phyloP scores from a whole-genome alignment of 805 yeast species.

The Nakazawaea pomicola region DNA sequence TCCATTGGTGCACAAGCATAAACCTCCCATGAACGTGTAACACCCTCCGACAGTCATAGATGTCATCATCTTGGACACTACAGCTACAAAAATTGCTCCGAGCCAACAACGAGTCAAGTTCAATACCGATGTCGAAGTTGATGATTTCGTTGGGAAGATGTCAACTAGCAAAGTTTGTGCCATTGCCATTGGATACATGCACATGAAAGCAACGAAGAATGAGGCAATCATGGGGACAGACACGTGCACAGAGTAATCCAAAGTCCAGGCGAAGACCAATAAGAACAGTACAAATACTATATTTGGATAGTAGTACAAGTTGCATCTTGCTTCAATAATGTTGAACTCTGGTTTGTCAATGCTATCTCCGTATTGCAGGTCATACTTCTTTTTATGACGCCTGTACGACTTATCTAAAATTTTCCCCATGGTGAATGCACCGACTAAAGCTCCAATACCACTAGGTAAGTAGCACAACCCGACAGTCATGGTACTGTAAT shows the following conservation, averaged over 20 bases:
- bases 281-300: constrained; percentile 32
- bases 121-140: constrained; percentile 42
- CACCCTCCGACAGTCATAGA: constrained; percentile 62
- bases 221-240: constrained; percentile 52
- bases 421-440: constrained; percentile 57
- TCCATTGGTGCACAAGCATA: constrained; percentile 25
- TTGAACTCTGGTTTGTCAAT: constrained; percentile 33
- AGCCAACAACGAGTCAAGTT: constrained; percentile 61
- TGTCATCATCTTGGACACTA: constrained; percentile 46
- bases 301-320: constrained; percentile 37
- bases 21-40: constrained; percentile 52
- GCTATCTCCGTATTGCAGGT: constrained; percentile 13
- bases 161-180: constrained; percentile 63
- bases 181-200: constrained; percentile 46
- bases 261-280: constrained; percentile 61
- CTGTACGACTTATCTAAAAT: constrained; percentile 48
- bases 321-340: constrained; percentile 43
- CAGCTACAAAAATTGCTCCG: constrained; percentile 61
- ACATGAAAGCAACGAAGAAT: constrained; percentile 45
- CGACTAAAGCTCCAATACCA: constrained; percentile 63
- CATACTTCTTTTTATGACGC: constrained; percentile 27
- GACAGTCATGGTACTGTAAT: constrained; percentile 47
- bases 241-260: constrained; percentile 36
- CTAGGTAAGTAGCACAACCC: constrained; percentile 77
- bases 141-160: constrained; percentile 9